Conservation (phyloP, 2,329 filamentous ascomycete species). For the Huntiella abstrusa region DNA sequence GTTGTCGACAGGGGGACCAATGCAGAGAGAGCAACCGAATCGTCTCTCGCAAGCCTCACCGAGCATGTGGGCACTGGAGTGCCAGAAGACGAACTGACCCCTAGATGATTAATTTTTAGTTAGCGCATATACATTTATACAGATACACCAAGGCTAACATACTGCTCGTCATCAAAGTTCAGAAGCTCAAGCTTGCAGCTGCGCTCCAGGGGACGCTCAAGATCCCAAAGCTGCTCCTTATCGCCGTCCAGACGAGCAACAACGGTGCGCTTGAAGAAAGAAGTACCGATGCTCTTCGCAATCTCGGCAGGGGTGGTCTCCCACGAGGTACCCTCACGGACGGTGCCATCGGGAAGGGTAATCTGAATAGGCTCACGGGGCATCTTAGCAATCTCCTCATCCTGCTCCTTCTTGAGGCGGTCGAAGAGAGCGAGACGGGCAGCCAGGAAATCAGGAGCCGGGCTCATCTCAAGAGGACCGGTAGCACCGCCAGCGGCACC, state of each 20-base stretch:
- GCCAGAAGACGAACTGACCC: conserved; percentile 95
- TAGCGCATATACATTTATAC: neutral
- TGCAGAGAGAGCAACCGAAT: conserved; percentile 82
- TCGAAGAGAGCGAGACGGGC: conserved; percentile 61
- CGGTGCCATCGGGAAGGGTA: conserved; percentile 52
- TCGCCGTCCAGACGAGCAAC: conserved; percentile 68
- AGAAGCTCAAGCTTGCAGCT: conserved; percentile 72
- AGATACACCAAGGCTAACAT: neutral
- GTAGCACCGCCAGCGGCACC: conserved; percentile 20
- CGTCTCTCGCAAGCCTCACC: conserved; percentile 82
- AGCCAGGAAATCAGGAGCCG: conserved; percentile 57
- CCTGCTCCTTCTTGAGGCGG: conserved; percentile 65
- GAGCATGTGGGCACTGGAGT: conserved; percentile 88
- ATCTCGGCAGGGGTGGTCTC: conserved; percentile 75
- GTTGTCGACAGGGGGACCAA: conserved; percentile 77
- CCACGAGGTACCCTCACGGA: conserved; percentile 63
- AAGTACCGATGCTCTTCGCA: conserved; percentile 66
- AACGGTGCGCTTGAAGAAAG: conserved; percentile 66
- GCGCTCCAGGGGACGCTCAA: conserved; percentile 75
- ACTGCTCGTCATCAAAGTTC: conserved; percentile 42
- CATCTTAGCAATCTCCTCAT: conserved; percentile 53
- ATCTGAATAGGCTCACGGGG: conserved; percentile 57
- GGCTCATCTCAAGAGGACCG: conserved; percentile 29
- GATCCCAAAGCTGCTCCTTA: conserved; percentile 61
- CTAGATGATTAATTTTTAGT: neutral